phyloP scores from a whole-genome alignment of 345 rosid species.

The Linum tenue region DNA sequence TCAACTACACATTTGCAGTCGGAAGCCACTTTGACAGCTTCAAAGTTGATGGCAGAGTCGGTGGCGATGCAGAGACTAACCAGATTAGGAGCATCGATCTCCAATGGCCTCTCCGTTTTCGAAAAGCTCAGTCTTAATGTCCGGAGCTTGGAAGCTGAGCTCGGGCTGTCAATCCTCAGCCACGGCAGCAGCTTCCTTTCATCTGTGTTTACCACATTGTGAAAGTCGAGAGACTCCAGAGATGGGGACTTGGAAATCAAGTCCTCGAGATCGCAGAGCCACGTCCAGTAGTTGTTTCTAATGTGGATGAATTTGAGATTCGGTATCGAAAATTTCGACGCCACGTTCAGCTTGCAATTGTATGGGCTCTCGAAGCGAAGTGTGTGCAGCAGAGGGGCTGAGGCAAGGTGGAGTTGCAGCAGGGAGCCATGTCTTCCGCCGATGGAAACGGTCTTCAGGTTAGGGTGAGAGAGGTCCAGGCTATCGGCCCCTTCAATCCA shows the following conservation, averaged over 20 bases:
- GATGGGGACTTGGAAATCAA: neutral
- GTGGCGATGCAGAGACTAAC: neutral
- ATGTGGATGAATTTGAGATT: neutral
- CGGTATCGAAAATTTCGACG: no score
- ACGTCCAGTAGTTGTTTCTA: neutral
- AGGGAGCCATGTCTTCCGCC: no score
- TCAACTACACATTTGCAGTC: neutral
- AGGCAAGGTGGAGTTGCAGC: neutral
- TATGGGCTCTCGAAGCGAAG: neutral
- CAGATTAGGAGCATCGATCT: neutral
- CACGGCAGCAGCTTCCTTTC: neutral
- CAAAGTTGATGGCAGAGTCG: neutral
- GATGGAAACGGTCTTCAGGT: neutral
- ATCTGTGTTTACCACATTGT: no score
- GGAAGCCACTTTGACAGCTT: neutral
- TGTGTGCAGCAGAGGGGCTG: neutral
- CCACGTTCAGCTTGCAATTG: neutral
- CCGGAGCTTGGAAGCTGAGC: neutral
- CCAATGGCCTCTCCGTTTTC: neutral
- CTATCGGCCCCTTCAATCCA: neutral
- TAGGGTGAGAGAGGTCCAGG: neutral
- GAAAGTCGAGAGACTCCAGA: neutral
- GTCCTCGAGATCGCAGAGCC: neutral
- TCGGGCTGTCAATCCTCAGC: neutral
- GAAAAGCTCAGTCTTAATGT: no score